Base-by-base conservation (phyloP, 2,329 filamentous ascomycete genomes). In the Lasiodiplodia citricola region DNA sequence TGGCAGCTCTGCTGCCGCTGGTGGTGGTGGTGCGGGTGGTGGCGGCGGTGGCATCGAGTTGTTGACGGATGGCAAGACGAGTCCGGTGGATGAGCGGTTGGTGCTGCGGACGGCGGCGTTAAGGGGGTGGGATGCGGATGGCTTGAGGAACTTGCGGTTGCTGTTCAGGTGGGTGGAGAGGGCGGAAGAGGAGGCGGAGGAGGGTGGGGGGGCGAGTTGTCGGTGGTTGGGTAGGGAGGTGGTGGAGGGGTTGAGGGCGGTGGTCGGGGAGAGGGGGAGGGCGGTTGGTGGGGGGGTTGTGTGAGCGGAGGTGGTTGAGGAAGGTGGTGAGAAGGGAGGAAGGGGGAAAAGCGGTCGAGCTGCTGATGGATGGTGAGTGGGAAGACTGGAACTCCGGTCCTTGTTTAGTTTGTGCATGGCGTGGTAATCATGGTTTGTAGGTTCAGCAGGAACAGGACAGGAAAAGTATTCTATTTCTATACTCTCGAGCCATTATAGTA, bases 41-140 rank as follows among this genome's bases (percentile, higher is more conserved):
- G 18, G 74, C 82, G 14, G 78, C 84, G 4, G 82, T 14, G 56
- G 66, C 35, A 86, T 83, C 6, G 81, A 79, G 10, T 78, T 79
- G 6, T 83, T 86, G 69, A 80, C 83, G 8, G 87, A 87, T 73
- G 83, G 86, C 10, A 83, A 84, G 38, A 82, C 83, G 4, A 91
- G 88, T 5, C 85, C 87, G 0, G 88, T 96, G 0, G 94, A 97
- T 76, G 88, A 89, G 38, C 84, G 91, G 50, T 81, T 97, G 31
- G 87, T 90, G 69, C 83, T 97, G 70, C 69, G 76, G 68, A 71
- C 71, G 70, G 76, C 78, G 71, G 79, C 75, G 7, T 75, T 76
- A 55, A 73, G 74, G 1, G 85, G 84, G 67, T 82, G 83, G 70
- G 82, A 87, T 58, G 82, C 82, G 63, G 87, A 91, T 75, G 81